Percentiles rank a stretch among this genome's conserved stretches.
Conservation (phyloP, 768 basidiomycete genomes). For the Cubamyces lactineus region DNA sequence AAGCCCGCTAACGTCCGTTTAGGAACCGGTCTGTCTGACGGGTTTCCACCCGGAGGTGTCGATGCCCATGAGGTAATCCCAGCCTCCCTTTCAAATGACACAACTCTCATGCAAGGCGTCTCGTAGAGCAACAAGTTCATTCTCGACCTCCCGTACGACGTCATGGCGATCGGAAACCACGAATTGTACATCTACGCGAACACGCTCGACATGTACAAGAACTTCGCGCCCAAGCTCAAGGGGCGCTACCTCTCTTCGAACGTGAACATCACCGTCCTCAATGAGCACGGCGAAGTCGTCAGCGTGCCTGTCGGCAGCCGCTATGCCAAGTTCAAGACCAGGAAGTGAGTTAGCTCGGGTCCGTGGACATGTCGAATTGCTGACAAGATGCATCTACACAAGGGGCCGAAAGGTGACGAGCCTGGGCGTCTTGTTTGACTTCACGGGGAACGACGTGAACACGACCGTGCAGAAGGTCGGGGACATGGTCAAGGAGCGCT, state of each 20-base stretch:
- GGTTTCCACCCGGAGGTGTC: constrained; percentile 67
- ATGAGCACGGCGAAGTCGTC: constrained; percentile 39
- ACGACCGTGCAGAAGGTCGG: constrained; percentile 76
- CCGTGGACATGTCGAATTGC: background rate
- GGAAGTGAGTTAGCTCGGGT: constrained; percentile 50
- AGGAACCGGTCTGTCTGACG: constrained; percentile 82
- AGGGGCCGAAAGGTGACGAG: constrained; percentile 77
- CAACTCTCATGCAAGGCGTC: background rate
- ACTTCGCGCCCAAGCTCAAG: constrained; percentile 65
- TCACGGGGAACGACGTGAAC: constrained; percentile 68
- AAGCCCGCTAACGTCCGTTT: background rate
- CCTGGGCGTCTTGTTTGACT: constrained; percentile 79
- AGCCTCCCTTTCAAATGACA: background rate
- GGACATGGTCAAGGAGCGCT: constrained; percentile 78
- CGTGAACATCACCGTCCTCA: constrained; percentile 76
- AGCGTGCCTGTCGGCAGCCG: constrained; percentile 55
- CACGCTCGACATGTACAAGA: constrained; percentile 70
- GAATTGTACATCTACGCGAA: constrained; percentile 78
- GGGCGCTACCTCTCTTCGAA: constrained; percentile 85
- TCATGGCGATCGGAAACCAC: constrained; percentile 88
- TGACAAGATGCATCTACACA: background rate
- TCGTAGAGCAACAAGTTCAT: constrained; percentile 75
- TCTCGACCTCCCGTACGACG: constrained; percentile 73
- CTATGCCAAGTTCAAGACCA: constrained; percentile 73
- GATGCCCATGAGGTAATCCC: constrained; percentile 68